These are phyloP conservation scores for Aegilops bicornis DNA, from an alignment of 176 grass and related monocot genomes.

Conservation along the genomic window DNA sequence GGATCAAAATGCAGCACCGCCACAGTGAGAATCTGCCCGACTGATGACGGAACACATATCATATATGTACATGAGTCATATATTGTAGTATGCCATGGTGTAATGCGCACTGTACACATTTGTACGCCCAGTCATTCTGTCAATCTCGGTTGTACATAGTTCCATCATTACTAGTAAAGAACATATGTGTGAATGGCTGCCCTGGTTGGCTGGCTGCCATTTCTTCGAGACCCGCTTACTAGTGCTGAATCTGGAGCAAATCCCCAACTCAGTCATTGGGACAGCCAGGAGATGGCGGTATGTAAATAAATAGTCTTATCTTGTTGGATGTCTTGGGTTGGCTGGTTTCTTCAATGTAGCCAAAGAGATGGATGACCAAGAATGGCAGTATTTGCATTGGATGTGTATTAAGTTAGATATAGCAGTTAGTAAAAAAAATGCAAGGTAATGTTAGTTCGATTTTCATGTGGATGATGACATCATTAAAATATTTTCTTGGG, in stretches of 20 bases:
- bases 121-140: background rate
- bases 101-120: background rate
- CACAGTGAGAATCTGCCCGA: constrained; percentile 9
- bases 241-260: no score
- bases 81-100: background rate
- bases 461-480: background rate
- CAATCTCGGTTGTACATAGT: background rate
- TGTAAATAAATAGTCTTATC: no score
- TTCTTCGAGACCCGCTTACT: no score
- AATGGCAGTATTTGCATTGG: background rate
- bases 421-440: background rate
- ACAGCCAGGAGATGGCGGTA: no score
- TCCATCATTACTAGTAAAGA: background rate
- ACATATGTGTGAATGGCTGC: background rate
- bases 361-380: background rate
- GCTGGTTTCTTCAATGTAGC: background rate
- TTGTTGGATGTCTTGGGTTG: background rate
- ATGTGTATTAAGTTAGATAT: background rate
- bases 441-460: background rate
- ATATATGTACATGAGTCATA: background rate
- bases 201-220: no score
- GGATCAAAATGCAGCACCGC: constrained; percentile 22
- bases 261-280: no score
- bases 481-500: background rate
- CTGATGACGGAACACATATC: background rate